Conservation (phyloP, 2,329 filamentous ascomycete genomes). For the Sclerotinia glacialis region DNA sequence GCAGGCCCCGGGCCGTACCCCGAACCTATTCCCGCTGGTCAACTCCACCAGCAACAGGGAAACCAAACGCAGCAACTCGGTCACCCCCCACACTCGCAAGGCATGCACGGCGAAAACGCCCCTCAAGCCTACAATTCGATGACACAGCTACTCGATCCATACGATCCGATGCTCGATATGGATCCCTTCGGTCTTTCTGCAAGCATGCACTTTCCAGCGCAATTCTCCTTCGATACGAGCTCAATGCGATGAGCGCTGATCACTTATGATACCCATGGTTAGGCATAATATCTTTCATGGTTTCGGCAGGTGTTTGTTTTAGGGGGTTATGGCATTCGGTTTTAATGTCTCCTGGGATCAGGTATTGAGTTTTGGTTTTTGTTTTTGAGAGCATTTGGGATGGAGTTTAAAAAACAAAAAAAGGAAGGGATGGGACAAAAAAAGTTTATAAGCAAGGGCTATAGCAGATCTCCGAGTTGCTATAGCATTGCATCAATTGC, state of each 20-base stretch:
- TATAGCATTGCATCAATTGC: background rate
- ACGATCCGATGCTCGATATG: conserved; percentile 85
- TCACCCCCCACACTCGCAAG: conserved; percentile 44
- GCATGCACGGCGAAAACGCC: conserved; percentile 42
- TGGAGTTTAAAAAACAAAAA: conserved; percentile 19
- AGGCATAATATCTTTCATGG: conserved; percentile 19
- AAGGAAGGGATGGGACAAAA: background rate
- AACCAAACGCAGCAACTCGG: conserved; percentile 30
- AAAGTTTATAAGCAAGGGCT: background rate
- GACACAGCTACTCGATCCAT: conserved; percentile 59
- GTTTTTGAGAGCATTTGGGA: conserved; percentile 3
- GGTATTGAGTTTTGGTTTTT: conserved; percentile 5
- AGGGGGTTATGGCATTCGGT: background rate
- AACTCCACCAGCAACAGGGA: conserved; percentile 22
- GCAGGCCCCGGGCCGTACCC: conserved; percentile 63
- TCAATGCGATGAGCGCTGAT: conserved; percentile 38
- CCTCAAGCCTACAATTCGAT: conserved; percentile 43
- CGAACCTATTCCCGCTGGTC: conserved; percentile 48
- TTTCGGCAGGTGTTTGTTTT: conserved; percentile 14
- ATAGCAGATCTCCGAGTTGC: background rate
- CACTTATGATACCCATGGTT: conserved; percentile 36
- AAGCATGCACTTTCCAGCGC: conserved; percentile 90
- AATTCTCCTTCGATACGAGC: conserved; percentile 66
- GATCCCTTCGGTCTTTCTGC: conserved; percentile 91
- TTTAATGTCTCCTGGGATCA: conserved; percentile 14